phyloP scores from a whole-genome alignment of 345 rosid species.

The Salix koriyanagi region DNA sequence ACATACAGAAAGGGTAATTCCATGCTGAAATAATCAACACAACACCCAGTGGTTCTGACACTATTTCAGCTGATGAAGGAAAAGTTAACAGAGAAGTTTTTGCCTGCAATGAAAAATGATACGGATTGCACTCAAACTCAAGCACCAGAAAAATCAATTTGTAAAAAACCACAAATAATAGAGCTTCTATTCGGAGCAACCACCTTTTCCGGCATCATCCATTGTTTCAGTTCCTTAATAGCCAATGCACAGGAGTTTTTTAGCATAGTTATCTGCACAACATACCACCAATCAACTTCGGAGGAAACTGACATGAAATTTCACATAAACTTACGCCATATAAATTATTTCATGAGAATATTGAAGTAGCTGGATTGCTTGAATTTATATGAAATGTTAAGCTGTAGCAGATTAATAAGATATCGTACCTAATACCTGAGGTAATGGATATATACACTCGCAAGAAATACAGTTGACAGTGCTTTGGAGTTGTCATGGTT shows the following conservation, averaged over 20 bases:
- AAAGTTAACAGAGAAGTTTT: slow-evolving; percentile 71
- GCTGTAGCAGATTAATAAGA: neutral
- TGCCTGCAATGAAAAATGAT: slow-evolving; percentile 44
- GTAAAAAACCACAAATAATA: neutral
- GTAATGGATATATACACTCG: neutral
- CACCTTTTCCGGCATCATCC: slow-evolving; percentile 88
- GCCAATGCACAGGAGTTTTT: slow-evolving; percentile 57
- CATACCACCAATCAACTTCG: slow-evolving; percentile 3
- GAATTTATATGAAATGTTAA: neutral
- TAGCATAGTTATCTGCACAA: slow-evolving; percentile 56
- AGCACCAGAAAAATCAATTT: slow-evolving; percentile 1
- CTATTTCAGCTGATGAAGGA: slow-evolving; percentile 89
- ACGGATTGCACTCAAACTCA: neutral
- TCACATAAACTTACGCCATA: neutral
- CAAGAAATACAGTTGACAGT: neutral
- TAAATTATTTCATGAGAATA: neutral
- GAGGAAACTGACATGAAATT: neutral
- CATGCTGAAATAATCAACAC: slow-evolving; percentile 90
- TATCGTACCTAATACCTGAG: neutral
- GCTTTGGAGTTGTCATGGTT: neutral
- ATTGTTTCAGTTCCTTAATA: slow-evolving; percentile 59
- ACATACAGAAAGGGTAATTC: slow-evolving; percentile 90
- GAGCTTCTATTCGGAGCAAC: neutral
- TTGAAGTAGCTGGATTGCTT: neutral
- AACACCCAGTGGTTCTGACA: slow-evolving; percentile 88